Percentiles rank a stretch among this genome's conserved stretches.
Evolutionary conservation across 225 moss, liverwort and hornwort species (phyloP).

Genomic region (Climacium dendroides): DNA sequence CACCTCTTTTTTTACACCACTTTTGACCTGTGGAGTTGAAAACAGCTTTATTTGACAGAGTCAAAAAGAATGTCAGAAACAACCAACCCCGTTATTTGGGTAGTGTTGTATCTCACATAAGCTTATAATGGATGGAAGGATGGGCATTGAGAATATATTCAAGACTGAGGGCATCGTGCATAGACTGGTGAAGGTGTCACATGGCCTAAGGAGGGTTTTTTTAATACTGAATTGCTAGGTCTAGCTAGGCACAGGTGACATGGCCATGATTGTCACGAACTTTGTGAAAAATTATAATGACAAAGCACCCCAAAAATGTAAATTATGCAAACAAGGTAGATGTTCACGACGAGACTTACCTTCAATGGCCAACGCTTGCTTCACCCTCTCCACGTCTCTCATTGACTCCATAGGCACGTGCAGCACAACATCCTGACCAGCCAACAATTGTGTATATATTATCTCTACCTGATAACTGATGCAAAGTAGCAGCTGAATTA

Average conservation of each 20-base stretch:
- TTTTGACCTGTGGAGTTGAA: neutral
- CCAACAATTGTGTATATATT: neutral
- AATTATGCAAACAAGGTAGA: neutral
- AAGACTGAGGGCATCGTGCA: neutral
- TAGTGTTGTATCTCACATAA: neutral
- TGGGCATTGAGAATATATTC: neutral
- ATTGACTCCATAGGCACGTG: constrained; percentile 32
- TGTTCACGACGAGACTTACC: neutral
- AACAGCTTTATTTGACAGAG: neutral
- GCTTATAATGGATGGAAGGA: too few species aligned
- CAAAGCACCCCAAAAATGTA: neutral
- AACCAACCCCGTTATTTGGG: neutral
- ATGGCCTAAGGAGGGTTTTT: neutral
- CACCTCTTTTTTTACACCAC: neutral
- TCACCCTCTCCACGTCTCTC: constrained; percentile 39
- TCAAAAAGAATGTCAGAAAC: neutral
- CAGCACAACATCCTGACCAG: constrained; percentile 34
- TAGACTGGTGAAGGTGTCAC: too few species aligned
- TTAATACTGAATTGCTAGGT: neutral
- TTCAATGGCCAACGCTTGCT: constrained; percentile 32
- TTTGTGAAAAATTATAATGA: neutral
- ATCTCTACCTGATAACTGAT: neutral
- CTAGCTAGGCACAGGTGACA: neutral
- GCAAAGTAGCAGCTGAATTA: neutral
- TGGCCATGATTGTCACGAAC: neutral